These are phyloP conservation scores for Abelmoschus esculentus DNA, from an alignment of 345 rosid species.

Conservation along the genomic window DNA sequence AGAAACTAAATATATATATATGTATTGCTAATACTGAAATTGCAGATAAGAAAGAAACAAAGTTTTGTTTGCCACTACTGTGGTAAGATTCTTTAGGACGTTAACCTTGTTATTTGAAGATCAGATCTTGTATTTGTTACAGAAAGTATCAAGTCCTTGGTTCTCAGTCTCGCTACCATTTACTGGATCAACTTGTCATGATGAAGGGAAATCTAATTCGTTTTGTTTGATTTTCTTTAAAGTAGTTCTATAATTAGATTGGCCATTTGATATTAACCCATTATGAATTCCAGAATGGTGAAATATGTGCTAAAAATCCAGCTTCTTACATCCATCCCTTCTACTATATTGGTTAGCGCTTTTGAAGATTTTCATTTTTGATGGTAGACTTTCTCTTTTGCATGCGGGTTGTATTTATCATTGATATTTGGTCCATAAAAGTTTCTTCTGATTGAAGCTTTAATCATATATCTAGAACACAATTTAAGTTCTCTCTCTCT, in stretches of 20 bases:
- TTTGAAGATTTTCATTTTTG: neutral
- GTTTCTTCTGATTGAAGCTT: neutral
- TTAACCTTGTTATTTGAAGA: neutral
- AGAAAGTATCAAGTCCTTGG: neutral
- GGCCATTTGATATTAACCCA: neutral
- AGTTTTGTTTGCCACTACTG: neutral
- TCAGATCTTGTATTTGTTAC: neutral
- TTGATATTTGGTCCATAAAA: neutral
- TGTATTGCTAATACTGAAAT: neutral
- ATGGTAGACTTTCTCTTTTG: neutral
- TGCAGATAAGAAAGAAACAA: neutral
- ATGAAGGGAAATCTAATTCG: neutral
- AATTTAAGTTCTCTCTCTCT: neutral
- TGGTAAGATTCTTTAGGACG: neutral
- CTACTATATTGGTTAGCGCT: neutral
- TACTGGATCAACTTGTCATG: neutral
- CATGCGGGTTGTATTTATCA: neutral
- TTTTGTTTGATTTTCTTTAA: neutral
- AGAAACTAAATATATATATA: neutral
- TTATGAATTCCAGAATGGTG: neutral
- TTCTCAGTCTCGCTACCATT: neutral
- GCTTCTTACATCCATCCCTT: neutral
- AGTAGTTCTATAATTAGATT: neutral
- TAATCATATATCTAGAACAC: neutral
- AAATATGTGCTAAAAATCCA: neutral